Conservation (phyloP, 768 basidiomycete genomes). For the Dacryopinax spathularia region DNA sequence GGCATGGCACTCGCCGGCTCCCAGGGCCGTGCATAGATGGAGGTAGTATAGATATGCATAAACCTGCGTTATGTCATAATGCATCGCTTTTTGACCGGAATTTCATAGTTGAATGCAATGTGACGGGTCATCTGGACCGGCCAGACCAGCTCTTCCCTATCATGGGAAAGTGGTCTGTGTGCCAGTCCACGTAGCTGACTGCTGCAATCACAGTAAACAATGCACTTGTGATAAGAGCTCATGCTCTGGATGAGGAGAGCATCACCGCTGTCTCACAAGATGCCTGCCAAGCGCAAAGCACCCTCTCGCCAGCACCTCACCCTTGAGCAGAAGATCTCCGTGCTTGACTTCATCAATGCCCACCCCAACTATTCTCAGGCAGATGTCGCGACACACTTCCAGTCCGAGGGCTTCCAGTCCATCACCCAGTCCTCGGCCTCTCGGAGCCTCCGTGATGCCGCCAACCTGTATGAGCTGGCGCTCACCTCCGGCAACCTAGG, state of each 20-base stretch:
- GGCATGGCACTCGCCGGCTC: neutral
- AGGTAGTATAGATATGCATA: neutral
- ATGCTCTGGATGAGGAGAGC: no score
- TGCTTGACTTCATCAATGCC: neutral
- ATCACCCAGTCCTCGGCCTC: neutral
- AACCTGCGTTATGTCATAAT: neutral
- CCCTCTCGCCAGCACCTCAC: neutral
- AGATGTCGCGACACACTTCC: neutral
- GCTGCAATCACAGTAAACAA: neutral
- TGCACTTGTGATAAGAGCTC: neutral
- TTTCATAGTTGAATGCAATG: neutral
- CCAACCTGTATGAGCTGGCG: neutral
- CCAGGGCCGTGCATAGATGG: neutral
- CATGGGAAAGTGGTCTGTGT: neutral
- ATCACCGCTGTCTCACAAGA: neutral
- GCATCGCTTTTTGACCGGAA: no score
- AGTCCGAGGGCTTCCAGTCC: neutral
- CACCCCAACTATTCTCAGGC: neutral
- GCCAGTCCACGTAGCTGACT: neutral
- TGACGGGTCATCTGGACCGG: neutral
- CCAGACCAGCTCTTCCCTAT: neutral
- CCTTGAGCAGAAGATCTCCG: neutral
- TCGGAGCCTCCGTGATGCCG: neutral
- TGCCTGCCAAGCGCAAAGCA: neutral
- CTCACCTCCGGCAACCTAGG: no score